phyloP scores from a whole-genome alignment of 441 rosid genomes.

The Sinapis alba region DNA sequence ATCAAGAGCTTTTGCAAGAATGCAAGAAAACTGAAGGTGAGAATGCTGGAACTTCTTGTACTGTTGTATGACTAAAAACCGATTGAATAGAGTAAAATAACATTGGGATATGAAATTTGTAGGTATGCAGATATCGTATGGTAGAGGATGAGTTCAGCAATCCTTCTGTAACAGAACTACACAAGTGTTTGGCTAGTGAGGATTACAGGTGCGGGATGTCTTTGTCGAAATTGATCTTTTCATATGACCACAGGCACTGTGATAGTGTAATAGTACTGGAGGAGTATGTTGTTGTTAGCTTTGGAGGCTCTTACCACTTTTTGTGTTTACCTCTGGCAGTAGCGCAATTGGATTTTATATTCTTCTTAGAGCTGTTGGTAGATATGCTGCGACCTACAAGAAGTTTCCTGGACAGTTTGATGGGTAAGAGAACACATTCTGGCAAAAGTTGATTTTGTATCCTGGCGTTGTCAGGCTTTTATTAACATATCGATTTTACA shows the following conservation, averaged over 20 bases:
- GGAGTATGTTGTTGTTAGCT: slow-evolving; percentile 12
- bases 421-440: slow-evolving; percentile 55
- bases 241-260: not conserved
- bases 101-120: slow-evolving; percentile 31
- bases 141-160: slow-evolving; percentile 79
- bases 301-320: slow-evolving; percentile 13
- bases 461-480: slow-evolving; percentile 1
- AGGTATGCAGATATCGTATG: slow-evolving; percentile 82
- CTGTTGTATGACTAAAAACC: not conserved
- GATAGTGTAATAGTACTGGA: not conserved
- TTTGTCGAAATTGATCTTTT: slow-evolving; percentile 1
- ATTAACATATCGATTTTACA: slow-evolving; percentile 22
- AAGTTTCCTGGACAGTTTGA: slow-evolving; percentile 91
- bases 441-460: not conserved
- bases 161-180: slow-evolving; percentile 69
- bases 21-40: slow-evolving; percentile 89
- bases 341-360: slow-evolving; percentile 77
- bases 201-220: slow-evolving; percentile 66
- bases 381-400: slow-evolving; percentile 80
- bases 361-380: slow-evolving; percentile 90
- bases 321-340: slow-evolving; percentile 47
- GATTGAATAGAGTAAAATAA: slow-evolving; percentile 2
- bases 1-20: slow-evolving; percentile 87
- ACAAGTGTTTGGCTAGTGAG: slow-evolving; percentile 74
- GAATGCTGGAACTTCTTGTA: slow-evolving; percentile 13